phyloP scores from a whole-genome alignment of 75 land plant species.

The Pinus tabuliformis region DNA sequence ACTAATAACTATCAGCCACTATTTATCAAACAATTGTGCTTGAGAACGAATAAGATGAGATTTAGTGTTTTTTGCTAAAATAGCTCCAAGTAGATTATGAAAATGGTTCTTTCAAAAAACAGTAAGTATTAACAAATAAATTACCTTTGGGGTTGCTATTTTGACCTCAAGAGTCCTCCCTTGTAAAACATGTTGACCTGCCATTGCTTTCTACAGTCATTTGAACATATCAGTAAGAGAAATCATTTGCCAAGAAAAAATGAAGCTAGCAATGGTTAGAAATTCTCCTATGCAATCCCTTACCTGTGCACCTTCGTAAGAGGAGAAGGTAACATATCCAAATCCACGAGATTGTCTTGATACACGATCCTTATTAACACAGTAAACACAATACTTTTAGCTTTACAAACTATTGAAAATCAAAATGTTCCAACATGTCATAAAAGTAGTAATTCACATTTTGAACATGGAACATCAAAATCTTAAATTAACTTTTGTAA shows the following conservation, averaged over 20 bases:
- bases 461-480: background rate
- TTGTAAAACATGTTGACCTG: slow-evolving; percentile 17
- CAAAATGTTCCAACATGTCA: background rate
- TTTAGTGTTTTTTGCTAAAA: background rate
- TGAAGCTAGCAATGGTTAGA: background rate
- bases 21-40: too few relatives aligned
- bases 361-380: slow-evolving; percentile 13
- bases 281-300: background rate
- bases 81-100: background rate
- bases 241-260: background rate
- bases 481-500: too few relatives aligned
- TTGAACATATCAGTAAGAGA: background rate
- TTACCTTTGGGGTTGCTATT: slow-evolving; percentile 28
- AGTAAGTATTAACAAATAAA: background rate
- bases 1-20: too few relatives aligned
- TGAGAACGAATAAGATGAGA: background rate
- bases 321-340: slow-evolving; percentile 29
- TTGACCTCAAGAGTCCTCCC: slow-evolving; percentile 23
- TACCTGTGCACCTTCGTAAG: slow-evolving; percentile 22
- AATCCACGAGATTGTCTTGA: slow-evolving; percentile 28
- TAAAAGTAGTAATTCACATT: background rate
- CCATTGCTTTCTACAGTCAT: slow-evolving; percentile 13
- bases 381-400: background rate
- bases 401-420: background rate
- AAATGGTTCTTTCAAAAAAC: background rate